Base-by-base conservation (phyloP, 2,329 filamentous ascomycete genomes). In the Colletotrichum navitas region DNA sequence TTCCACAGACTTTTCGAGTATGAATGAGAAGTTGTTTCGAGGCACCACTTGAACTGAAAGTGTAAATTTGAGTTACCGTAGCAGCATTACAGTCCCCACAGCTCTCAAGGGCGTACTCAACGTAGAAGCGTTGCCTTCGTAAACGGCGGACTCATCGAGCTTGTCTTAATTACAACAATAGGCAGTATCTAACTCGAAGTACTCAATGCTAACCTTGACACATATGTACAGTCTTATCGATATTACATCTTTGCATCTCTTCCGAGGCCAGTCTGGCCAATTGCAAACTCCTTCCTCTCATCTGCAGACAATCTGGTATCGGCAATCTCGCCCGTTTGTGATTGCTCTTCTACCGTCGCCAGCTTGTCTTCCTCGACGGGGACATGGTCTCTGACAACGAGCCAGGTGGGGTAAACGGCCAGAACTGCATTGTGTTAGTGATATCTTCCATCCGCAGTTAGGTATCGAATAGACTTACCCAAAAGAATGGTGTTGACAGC, bases 401-500 rank as follows among this genome's bases (percentile, higher is more conserved):
- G 71, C 78, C 78, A 80, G 0, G 79, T 81, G 1, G 78, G 68
- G 24, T 68, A 71, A 5, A 71, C 39, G 3, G 78, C 74, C n/a
- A 81, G 73, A 21, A 74, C 78, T 80, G 10, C 12, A n/a, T 8
- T 18, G n/a, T 11, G 32, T 61, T 45, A 70, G 62, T 51, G 43
- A 39, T 7, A 54, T 62, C 0, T 1, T 70, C 34, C 18, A 21
- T 12, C n/a, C 6, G 34, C 36, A 26, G 5, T 39, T 5, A 10
- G 7, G 41, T 1, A 7, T 18, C 2, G 21, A 39, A 5, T 5
- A 41, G 14, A 66, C 79, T 74, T 75, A 81, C 81, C 79, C 1
- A 83, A 75, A 41, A 83, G 74, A 52, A 82, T 79, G 0, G 81
- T 83, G 54, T 82, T 83, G 8, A 83, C 76, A 6, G 78, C 81